Evolutionary conservation across 2,329 filamentous ascomycete species (phyloP).

Genomic region (Teratosphaeria gauchensis): DNA sequence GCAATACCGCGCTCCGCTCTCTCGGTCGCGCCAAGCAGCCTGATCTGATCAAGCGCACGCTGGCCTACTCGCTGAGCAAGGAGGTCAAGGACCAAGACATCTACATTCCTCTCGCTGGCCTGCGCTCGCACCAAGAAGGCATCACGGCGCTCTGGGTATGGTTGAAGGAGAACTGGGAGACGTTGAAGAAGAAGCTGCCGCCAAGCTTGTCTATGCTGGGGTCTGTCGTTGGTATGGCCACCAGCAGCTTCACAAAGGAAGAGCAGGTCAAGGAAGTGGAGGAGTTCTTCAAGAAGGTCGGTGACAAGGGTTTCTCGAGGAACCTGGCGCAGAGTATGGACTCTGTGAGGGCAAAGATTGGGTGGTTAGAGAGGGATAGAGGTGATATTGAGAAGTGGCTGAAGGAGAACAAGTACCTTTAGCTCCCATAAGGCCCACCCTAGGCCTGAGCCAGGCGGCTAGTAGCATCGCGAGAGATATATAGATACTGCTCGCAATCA

Average conservation of each 20-base stretch:
- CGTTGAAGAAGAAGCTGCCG: conserved; percentile 68
- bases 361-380: conserved; percentile 68
- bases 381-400: conserved; percentile 68
- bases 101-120: conserved; percentile 73
- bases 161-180: conserved; percentile 84
- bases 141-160: conserved; percentile 73
- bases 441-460: not conserved
- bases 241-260: conserved; percentile 66
- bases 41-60: conserved; percentile 70
- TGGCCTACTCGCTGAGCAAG: conserved; percentile 63
- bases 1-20: conserved; percentile 78
- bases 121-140: conserved; percentile 67
- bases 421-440: not conserved
- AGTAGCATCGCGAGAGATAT: not conserved
- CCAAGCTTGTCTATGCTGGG: conserved; percentile 82
- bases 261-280: conserved; percentile 69
- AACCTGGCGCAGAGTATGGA: conserved; percentile 85
- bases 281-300: conserved; percentile 70
- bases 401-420: conserved; percentile 54
- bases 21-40: conserved; percentile 71
- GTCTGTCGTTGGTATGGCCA: conserved; percentile 72
- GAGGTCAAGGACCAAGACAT: conserved; percentile 92
- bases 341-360: conserved; percentile 71
- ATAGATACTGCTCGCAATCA: not conserved
- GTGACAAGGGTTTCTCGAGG: conserved; percentile 80